Conservation (phyloP, 1,284 basidiomycete species). For the Psilocybe mexicana region DNA sequence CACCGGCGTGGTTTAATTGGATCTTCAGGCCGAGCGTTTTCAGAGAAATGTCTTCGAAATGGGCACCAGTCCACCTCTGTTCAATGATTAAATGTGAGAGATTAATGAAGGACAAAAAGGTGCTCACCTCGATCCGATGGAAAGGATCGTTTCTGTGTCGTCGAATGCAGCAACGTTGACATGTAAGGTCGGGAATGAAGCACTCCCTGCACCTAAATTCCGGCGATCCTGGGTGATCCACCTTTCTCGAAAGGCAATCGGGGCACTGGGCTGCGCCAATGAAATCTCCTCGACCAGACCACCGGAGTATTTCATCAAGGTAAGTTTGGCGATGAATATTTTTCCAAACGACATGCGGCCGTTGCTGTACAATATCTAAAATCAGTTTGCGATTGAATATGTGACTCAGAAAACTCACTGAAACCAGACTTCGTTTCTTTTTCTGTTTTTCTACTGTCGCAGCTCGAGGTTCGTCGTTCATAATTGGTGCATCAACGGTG, state of each 20-base stretch:
- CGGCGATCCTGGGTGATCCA: background rate
- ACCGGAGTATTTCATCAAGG: no score
- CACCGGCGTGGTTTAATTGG: slow-evolving; percentile 20
- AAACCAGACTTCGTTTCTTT: no score
- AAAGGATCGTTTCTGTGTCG: slow-evolving; percentile 6
- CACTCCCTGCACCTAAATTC: slow-evolving; percentile 13
- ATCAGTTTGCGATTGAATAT: no score
- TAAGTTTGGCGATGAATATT: no score
- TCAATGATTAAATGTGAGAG: background rate
- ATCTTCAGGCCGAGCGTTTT: background rate
- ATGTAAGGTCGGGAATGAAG: slow-evolving; percentile 9
- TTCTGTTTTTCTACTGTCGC: no score
- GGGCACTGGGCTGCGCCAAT: background rate
- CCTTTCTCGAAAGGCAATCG: slow-evolving; percentile 5
- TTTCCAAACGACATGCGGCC: no score
- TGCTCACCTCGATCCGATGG: slow-evolving; percentile 12
- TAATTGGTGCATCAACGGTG: no score
- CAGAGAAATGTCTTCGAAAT: slow-evolving; percentile 1
- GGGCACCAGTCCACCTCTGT: slow-evolving; percentile 8
- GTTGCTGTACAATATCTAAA: no score
- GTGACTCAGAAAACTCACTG: no score
- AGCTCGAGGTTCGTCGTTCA: no score
- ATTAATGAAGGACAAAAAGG: no score
- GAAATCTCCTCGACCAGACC: no score
- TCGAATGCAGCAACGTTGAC: slow-evolving; percentile 5